phyloP scores from a whole-genome alignment of 2,329 filamentous ascomycete species.

The Dryadomyces quercivorus region DNA sequence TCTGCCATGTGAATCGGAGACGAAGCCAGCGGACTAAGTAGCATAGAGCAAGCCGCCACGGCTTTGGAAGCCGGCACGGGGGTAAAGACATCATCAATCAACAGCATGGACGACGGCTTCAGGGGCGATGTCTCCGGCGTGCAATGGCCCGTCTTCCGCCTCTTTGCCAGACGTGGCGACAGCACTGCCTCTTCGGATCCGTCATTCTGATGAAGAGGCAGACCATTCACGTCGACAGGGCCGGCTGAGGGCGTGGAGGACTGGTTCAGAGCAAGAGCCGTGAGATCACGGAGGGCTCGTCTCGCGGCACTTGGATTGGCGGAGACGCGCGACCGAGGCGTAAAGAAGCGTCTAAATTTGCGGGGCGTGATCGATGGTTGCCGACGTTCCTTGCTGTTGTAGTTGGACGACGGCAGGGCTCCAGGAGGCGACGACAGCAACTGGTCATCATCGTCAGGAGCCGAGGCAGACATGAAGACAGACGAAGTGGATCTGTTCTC shows the following conservation, averaged over 20 bases:
- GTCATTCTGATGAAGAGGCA: background rate
- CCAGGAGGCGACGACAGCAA: constrained; percentile 16
- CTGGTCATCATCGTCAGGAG: background rate
- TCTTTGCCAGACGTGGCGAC: constrained; percentile 19
- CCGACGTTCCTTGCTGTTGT: constrained; percentile 29
- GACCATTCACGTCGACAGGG: background rate
- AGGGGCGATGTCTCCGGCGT: constrained; percentile 26
- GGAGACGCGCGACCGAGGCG: constrained; percentile 30
- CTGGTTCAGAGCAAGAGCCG: constrained; percentile 25
- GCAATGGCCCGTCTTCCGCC: constrained; percentile 24
- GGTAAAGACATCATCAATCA: constrained; percentile 4
- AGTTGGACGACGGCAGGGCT: constrained; percentile 6
- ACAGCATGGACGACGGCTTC: constrained; percentile 14
- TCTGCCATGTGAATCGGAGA: constrained; percentile 15
- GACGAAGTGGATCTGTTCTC: constrained; percentile 7
- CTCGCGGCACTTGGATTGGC: constrained; percentile 25
- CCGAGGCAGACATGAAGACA: constrained; percentile 1
- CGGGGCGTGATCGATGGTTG: constrained; percentile 41
- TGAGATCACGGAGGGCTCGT: constrained; percentile 28
- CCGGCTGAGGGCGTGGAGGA: constrained; percentile 23
- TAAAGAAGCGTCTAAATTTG: constrained; percentile 42
- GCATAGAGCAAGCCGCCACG: constrained; percentile 8
- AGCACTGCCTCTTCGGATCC: constrained; percentile 6
- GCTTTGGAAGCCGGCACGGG: constrained; percentile 4
- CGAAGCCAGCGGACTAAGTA: constrained; percentile 28